phyloP scores from a whole-genome alignment of 2,329 filamentous ascomycete genomes.

The Fusarium musae region DNA sequence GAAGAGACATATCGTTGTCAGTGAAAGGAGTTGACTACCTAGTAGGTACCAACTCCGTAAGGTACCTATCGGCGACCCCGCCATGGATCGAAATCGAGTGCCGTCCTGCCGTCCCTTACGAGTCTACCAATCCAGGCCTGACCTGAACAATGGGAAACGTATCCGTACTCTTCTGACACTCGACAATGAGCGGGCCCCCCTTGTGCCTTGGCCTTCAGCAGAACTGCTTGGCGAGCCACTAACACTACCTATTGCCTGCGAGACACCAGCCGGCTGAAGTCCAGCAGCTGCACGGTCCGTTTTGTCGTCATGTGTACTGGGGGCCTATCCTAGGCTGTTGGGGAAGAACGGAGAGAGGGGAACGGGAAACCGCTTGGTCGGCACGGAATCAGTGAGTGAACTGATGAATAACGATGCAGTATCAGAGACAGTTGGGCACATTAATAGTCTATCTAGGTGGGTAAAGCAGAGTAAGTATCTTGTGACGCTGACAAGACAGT shows the following conservation, averaged over 20 bases:
- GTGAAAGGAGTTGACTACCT: not conserved
- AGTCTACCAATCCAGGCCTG: conserved; percentile 26
- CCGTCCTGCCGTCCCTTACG: conserved; percentile 8
- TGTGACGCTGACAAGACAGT: conserved; percentile 30
- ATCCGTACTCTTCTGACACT: conserved; percentile 3
- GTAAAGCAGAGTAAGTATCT: not conserved
- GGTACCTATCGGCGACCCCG: conserved; percentile 1
- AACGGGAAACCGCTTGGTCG: conserved; percentile 17
- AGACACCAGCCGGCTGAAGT: conserved; percentile 29
- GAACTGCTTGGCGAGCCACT: conserved; percentile 34
- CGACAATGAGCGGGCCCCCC: not conserved
- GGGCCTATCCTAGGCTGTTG: conserved; percentile 7
- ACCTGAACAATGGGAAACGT: conserved; percentile 33
- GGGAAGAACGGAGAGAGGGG: not conserved
- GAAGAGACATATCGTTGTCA: not conserved
- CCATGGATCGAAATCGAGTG: not conserved
- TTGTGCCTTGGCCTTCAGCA: conserved; percentile 1
- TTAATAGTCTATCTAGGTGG: not conserved
- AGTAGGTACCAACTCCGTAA: not conserved
- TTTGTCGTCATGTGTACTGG: conserved; percentile 40
- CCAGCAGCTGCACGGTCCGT: conserved; percentile 33
- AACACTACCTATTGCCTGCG: conserved; percentile 23
- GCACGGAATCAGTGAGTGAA: not conserved
- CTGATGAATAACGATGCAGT: conserved; percentile 27
- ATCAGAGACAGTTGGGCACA: conserved; percentile 23